Evolutionary conservation across 192 early-diverging fungal species (phyloP), one percentile per base, ranked within the genome.

Genomic region (Coemansia sp.): DNA sequence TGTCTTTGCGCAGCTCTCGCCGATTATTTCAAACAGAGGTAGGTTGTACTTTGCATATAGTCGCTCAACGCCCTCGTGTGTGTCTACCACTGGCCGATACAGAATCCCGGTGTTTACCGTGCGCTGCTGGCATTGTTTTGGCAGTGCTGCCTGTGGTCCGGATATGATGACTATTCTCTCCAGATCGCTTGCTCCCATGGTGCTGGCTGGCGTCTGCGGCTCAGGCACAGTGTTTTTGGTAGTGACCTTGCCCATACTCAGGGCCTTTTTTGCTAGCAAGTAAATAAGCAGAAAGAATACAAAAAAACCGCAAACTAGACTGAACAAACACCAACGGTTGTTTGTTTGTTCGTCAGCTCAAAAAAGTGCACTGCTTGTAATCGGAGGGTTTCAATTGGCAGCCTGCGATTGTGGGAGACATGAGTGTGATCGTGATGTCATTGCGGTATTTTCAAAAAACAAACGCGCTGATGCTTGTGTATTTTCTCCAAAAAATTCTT

Each of bases 161-260:
- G 67, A 45, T 22, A 77, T 50, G 14, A 77, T 29, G 6, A 70
- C 73, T 7, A 77, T 60, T 1, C 67, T 44, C 43, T 70, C 73
- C 5, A 70, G 59, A 43, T 68, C 61, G 32, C 54, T 43, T 3
- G 60, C 58, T n/a, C 51, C 56, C 19, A 70, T 54, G 25, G 48
- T 45, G 18, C 27, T 44, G 6, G 42, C n/a, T 19, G 42, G 45
- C 4, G 85, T 60, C 18, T 88, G 92, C 30, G 83, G 78, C 22
- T 60, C 73, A 28, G 89, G 87, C 47, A n/a, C n/a, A n/a, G n/a
- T n/a, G n/a, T 67, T 60, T 60, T 77, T 67, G 60, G 83, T 44
- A 19, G 7, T 44, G 48, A n/a, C 48, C 12, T 28, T 50, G 48
- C 28, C 48, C 48, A 50, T 50, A 50, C 5, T 50, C 1, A n/a